Base-by-base conservation (phyloP, 2,329 filamentous ascomycete genomes). In the Hypoxylon sp. region DNA sequence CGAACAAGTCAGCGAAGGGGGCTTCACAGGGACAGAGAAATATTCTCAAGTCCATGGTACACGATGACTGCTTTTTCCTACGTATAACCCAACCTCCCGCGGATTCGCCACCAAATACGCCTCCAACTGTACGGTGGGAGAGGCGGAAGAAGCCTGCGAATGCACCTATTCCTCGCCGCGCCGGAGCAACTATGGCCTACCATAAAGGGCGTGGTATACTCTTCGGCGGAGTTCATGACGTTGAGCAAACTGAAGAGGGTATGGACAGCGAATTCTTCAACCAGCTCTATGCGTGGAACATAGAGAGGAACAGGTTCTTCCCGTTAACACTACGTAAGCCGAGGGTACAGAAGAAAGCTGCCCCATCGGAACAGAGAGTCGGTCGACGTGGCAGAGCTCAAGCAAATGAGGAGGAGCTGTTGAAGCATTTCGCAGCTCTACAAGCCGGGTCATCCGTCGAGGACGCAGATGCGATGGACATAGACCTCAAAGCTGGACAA, bases 251-350 rank as follows among this genome's bases (percentile, higher is more conserved):
- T 70, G 94, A 97, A 77, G 96, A 99, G 79, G 94, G 93, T 2
- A 97, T 99, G 72, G 95, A 99, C 60, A 97, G 93, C 76, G 94
- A 98, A 78, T 99, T 99, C 81, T 99, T 98, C 83, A 95, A 98
- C 74, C 88, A 90, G 61, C 81, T 98, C 23, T 97, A 92, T 75
- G 92, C 94, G 4, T 98, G 94, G 93, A 98, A 97, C 76, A 90
- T 97, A 69, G 96, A 98, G 75, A 89, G 95, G 65, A 99, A 99
- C 78, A 87, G 96, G 7, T 98, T 97, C 82, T 98, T 98, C 83
- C 93, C 92, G 1, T 84, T 98, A 48, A 83, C 84, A 9, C 83
- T 98, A 49, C 87, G 94, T 57, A 93, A 93, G 73, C 88, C 93
- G 1, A 89, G 93, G 25, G 83, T 86, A 19, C 87, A 87, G 51